Percentiles rank a stretch among this genome's conserved stretches.
These are phyloP conservation scores for Sistotremastrum niveocremeum DNA, from an alignment of 768 basidiomycete species.

Conservation along the genomic window DNA sequence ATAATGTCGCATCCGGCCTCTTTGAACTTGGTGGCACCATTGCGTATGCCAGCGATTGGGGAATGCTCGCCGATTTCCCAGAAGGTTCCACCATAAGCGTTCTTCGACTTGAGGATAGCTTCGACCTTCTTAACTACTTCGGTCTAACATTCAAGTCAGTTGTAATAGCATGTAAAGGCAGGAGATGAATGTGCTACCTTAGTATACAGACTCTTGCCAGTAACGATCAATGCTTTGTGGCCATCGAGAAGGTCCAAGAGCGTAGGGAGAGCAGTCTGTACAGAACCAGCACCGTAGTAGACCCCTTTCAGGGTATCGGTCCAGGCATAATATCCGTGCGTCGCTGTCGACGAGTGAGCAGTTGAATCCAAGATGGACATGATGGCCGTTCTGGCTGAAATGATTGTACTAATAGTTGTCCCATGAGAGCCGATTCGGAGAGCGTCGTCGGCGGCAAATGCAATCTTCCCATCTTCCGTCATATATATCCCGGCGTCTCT, in stretches of 20 bases:
- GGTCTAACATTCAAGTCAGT: constrained; percentile 27
- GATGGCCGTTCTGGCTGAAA: background rate
- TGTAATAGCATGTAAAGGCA: background rate
- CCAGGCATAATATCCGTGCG: constrained; percentile 51
- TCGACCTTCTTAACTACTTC: constrained; percentile 45
- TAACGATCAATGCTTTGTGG: constrained; percentile 56
- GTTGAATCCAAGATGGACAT: background rate
- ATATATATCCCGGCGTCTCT: no score
- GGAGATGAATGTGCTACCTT: constrained; percentile 29
- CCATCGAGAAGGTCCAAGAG: constrained; percentile 39
- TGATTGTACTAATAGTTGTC: no score
- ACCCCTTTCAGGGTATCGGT: constrained; percentile 54
- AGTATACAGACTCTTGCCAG: constrained; percentile 50
- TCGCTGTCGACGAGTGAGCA: background rate
- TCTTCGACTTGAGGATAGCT: constrained; percentile 36
- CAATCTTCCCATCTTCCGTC: no score
- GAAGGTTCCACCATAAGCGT: constrained; percentile 57
- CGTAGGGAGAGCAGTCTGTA: constrained; percentile 48
- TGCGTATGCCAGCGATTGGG: constrained; percentile 51
- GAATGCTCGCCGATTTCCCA: constrained; percentile 61
- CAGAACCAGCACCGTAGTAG: constrained; percentile 59
- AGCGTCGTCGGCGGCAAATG: no score
- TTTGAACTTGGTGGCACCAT: constrained; percentile 41
- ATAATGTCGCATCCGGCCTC: constrained; percentile 51
- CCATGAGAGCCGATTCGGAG: no score